A percentile compares a stretch with the other conserved stretches of the same genome.
Conservation (phyloP, 1,284 basidiomycete species). For the Wallemia hederae region DNA sequence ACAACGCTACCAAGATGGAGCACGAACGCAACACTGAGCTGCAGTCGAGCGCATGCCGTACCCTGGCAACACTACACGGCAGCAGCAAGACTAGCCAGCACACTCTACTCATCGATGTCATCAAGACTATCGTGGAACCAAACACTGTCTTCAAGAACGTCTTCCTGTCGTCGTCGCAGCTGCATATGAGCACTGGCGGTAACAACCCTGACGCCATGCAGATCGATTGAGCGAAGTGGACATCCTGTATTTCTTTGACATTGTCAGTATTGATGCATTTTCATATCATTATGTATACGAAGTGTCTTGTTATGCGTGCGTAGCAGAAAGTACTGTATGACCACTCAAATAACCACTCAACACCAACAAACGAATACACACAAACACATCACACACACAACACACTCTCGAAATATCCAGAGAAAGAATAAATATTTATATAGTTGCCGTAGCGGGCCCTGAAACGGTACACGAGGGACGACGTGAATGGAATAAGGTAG, state of each 20-base stretch:
- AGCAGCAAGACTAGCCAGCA: not conserved
- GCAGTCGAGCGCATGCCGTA: slow-evolving; percentile 58
- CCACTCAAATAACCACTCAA: too few relatives aligned
- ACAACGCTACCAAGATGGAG: slow-evolving; percentile 34
- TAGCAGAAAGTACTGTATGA: too few relatives aligned
- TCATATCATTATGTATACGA: too few relatives aligned
- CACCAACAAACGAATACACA: too few relatives aligned
- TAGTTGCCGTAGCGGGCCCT: not conserved
- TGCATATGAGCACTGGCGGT: not conserved
- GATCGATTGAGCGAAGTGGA: not conserved
- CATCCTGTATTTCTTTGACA: not conserved
- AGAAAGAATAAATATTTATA: not conserved
- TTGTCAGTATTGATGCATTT: not conserved
- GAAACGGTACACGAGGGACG: not conserved
- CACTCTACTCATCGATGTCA: not conserved
- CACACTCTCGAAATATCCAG: not conserved
- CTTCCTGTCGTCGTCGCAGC: not conserved
- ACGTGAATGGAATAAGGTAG: not conserved
- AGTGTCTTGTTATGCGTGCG: too few relatives aligned
- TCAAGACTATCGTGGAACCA: not conserved
- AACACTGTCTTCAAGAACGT: not conserved
- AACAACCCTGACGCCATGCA: not conserved
- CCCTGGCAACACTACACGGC: slow-evolving; percentile 47
- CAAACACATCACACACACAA: not conserved
- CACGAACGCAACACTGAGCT: slow-evolving; percentile 31